Evolutionary conservation across 768 basidiomycete species (phyloP).

Genomic region (Ramaria rubella): DNA sequence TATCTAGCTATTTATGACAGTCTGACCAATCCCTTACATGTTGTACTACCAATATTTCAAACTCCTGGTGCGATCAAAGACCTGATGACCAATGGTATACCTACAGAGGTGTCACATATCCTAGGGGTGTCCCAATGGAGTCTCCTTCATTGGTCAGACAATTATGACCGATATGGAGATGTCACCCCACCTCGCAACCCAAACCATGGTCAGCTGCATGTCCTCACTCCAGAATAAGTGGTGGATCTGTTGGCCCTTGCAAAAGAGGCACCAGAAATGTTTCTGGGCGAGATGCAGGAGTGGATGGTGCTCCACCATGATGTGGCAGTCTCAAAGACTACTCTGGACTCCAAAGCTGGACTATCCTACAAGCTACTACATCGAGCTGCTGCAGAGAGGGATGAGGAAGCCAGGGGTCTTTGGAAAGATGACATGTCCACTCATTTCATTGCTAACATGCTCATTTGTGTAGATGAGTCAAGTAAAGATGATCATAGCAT

Average conservation of each 20-base stretch:
- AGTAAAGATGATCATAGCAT: too few species aligned
- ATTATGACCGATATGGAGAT: neutral
- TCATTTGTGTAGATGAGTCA: too few species aligned
- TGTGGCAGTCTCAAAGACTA: constrained; percentile 16
- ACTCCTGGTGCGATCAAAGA: too few species aligned
- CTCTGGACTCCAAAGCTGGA: too few species aligned
- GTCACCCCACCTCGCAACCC: neutral
- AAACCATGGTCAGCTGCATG: neutral
- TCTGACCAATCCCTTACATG: too few species aligned
- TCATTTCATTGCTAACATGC: too few species aligned
- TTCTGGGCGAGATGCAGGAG: constrained; percentile 22
- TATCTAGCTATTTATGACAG: too few species aligned
- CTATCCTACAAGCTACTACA: constrained; percentile 22
- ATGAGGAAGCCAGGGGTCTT: constrained; percentile 11
- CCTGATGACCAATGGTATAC: too few species aligned
- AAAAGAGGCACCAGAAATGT: constrained; percentile 16
- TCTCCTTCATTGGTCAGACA: neutral
- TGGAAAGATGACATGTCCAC: too few species aligned
- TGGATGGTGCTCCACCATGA: too few species aligned
- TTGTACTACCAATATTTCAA: too few species aligned
- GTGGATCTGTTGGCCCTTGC: neutral
- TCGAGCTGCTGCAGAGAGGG: constrained; percentile 14
- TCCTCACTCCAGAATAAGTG: neutral
- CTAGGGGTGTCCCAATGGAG: neutral
- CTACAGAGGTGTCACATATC: neutral